These are phyloP conservation scores for Thelephora aurantiotincta DNA, from an alignment of 768 basidiomycete genomes.

Conservation along the genomic window DNA sequence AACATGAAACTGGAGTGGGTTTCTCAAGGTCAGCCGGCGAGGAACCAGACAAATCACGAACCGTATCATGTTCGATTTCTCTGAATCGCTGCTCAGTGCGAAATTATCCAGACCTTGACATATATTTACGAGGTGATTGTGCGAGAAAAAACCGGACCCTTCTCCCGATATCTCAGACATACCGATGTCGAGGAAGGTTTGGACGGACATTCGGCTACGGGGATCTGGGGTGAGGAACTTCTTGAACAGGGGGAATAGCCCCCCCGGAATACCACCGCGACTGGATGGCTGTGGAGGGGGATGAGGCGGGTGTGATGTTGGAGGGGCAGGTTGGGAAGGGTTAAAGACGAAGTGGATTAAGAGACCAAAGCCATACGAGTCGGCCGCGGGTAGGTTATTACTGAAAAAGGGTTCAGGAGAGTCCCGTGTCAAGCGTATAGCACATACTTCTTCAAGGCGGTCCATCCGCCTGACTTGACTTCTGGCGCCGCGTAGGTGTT, in stretches of 20 bases:
- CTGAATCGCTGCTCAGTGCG: constrained; percentile 62
- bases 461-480: constrained; percentile 81
- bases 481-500: constrained; percentile 64
- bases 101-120: constrained; percentile 82
- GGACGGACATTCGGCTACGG: constrained; percentile 61
- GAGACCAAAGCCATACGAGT: constrained; percentile 81
- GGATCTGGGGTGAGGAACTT: constrained; percentile 83
- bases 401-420: constrained; percentile 16
- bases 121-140: constrained; percentile 73
- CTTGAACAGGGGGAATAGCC: constrained; percentile 73
- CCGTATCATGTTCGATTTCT: constrained; percentile 64
- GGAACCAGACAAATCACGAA: constrained; percentile 14
- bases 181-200: constrained; percentile 68
- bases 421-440: background rate
- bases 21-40: background rate
- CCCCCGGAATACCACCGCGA: constrained; percentile 59
- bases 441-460: constrained; percentile 62
- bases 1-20: background rate
- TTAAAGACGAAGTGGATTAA: constrained; percentile 84
- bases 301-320: constrained; percentile 57
- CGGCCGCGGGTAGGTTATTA: constrained; percentile 35
- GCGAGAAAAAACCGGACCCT: constrained; percentile 63
- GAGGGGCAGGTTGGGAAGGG: constrained; percentile 56
- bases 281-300: constrained; percentile 66
- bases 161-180: constrained; percentile 48